These are phyloP conservation scores for Picochlorum costavermella DNA, from an alignment of 139 green algal species.

Conservation along the genomic window DNA sequence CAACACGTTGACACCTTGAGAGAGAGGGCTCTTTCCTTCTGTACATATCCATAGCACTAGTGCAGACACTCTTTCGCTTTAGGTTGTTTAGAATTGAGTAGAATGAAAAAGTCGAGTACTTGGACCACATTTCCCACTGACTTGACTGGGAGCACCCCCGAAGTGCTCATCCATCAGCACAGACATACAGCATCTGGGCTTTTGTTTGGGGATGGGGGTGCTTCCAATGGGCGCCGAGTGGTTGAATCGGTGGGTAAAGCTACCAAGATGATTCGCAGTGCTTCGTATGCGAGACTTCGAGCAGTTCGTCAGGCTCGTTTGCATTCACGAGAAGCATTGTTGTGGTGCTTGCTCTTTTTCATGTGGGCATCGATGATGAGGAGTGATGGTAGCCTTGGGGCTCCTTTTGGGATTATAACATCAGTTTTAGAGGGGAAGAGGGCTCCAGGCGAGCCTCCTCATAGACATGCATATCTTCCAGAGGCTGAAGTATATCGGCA, in stretches of 20 bases:
- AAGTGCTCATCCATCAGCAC: background rate
- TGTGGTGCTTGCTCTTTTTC: background rate
- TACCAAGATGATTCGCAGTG: background rate
- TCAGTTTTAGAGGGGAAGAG: too few species aligned
- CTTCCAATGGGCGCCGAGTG: too few species aligned
- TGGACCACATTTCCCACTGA: too few species aligned
- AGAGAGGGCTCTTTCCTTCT: too few species aligned
- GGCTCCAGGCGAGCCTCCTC: slow-evolving; percentile 7
- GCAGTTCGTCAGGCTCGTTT: background rate
- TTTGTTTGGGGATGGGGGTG: background rate
- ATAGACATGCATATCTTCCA: background rate
- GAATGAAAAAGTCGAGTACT: too few species aligned
- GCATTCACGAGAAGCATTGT: background rate
- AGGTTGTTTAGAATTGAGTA: too few species aligned
- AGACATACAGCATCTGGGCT: background rate
- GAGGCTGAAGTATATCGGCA: background rate
- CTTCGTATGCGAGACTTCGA: background rate
- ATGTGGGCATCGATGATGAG: background rate
- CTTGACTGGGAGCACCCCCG: too few species aligned
- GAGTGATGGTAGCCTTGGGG: background rate
- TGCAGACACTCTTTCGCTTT: too few species aligned
- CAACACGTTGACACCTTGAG: too few species aligned
- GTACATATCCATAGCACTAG: too few species aligned
- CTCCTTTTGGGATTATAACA: background rate
- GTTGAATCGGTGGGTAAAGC: too few species aligned